Base-by-base conservation (phyloP, 495 filamentous ascomycete species). In the Alectoria sarmentosa region DNA sequence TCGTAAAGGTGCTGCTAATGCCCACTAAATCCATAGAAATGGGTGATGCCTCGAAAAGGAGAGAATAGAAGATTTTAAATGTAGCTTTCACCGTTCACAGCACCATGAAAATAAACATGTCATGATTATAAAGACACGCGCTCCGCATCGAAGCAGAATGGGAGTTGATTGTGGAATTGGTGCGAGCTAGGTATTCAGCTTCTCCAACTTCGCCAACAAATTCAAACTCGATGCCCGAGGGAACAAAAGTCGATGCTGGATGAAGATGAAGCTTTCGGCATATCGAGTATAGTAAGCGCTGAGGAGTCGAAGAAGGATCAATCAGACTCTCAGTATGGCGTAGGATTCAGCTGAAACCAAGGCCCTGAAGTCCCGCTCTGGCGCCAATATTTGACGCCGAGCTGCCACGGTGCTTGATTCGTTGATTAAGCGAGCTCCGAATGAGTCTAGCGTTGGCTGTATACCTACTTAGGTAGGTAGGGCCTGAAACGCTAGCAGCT, bases 61-160 rank as follows among this genome's bases (percentile, higher is more conserved):
- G 46, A 10, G 61, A 61, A 28, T 67, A 67, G 55, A 67, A 67
- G 61, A 67, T 58, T 41, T 64, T 19, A 46, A 67, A 67, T 52
- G 65, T 63, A 15, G 57, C 55, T 42, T 67, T 64, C 15, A 67
- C 62, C n/a, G 42, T 64, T 55, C 65, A 67, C 5, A 67, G 55
- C 13, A 63, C 60, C 61, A 67, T 60, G 42, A 63, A 64, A 13
- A 67, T 55, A 55, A 67, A 42, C 13, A 67, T n/a, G n/a, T n/a
- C n/a, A n/a, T n/a, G n/a, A n/a, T n/a, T n/a, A n/a, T n/a, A n/a
- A n/a, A n/a, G n/a, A n/a, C n/a, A n/a, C n/a, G n/a, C n/a, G 42
- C 3, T 61, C 57, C 8, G 64, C 60, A 1, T 55, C 42, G 21
- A 64, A 15, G 28, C 65, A 39, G 60, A 56, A 28, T 58, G 62